Evolutionary conservation across 2,329 filamentous ascomycete species (phyloP).

Genomic region (Ampelomyces quisqualis): DNA sequence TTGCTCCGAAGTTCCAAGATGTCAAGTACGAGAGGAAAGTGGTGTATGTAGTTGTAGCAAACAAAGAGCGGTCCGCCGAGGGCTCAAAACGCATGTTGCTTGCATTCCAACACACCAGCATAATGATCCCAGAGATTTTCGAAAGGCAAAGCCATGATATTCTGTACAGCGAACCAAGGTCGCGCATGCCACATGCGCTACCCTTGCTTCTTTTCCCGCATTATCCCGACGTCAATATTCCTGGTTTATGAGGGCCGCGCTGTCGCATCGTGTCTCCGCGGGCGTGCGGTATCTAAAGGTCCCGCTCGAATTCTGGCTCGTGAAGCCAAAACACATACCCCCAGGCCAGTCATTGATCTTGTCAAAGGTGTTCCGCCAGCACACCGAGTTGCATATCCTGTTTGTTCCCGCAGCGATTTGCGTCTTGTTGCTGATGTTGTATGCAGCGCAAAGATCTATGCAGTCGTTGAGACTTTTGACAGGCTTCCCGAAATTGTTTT

Average conservation of each 20-base stretch:
- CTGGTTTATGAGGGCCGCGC: conserved; percentile 15
- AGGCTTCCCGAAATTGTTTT: conserved; percentile 1
- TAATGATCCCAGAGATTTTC: neutral
- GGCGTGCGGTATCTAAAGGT: conserved; percentile 5
- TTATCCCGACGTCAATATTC: too few species aligned
- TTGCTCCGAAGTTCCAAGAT: neutral
- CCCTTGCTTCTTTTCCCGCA: too few species aligned
- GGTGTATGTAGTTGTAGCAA: neutral
- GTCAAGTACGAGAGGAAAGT: too few species aligned
- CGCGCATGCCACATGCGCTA: too few species aligned
- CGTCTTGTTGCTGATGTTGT: conserved; percentile 14
- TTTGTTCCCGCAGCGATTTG: conserved; percentile 3
- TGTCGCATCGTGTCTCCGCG: conserved; percentile 14
- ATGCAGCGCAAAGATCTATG: conserved; percentile 15
- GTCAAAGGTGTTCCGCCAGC: conserved; percentile 20
- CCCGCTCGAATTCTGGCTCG: conserved; percentile 10
- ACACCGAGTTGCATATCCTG: conserved; percentile 12
- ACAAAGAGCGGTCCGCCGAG: neutral
- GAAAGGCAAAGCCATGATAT: neutral
- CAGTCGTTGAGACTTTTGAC: conserved; percentile 11
- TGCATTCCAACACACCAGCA: neutral
- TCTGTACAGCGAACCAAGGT: too few species aligned
- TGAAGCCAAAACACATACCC: conserved; percentile 15
- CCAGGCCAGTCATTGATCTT: conserved; percentile 15
- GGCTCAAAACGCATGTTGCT: neutral